These are phyloP conservation scores for Phlebiopsis gigantea DNA, from an alignment of 768 basidiomycete species.

Conservation along the genomic window DNA sequence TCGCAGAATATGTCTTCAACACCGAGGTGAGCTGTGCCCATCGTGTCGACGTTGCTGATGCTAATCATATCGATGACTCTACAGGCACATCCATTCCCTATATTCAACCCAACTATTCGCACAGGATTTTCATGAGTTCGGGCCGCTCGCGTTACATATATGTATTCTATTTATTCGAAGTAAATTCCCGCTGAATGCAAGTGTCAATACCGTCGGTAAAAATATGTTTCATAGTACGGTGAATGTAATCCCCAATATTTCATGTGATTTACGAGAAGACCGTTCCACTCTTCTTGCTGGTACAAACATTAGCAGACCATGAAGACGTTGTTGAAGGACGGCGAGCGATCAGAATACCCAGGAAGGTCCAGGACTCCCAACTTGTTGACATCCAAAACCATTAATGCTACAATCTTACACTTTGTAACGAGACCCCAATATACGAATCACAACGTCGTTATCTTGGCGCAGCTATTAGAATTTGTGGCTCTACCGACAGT, in stretches of 20 bases:
- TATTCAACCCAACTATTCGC: slow-evolving; percentile 50
- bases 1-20: slow-evolving; percentile 80
- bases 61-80: too few relatives aligned
- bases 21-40: slow-evolving; percentile 59
- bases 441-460: too few relatives aligned
- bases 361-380: too few relatives aligned
- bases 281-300: neutral
- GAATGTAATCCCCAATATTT: neutral
- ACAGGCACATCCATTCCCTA: slow-evolving; percentile 67
- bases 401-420: too few relatives aligned
- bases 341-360: neutral
- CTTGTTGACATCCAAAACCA: too few relatives aligned
- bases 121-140: slow-evolving; percentile 41
- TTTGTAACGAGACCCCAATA: too few relatives aligned
- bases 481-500: too few relatives aligned
- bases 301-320: neutral
- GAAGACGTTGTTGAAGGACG: neutral
- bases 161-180: neutral
- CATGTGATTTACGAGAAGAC: neutral
- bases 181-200: too few relatives aligned
- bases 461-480: too few relatives aligned
- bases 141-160: neutral
- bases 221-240: slow-evolving; percentile 7
- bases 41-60: neutral
- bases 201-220: too few relatives aligned